Evolutionary conservation across 352 stramenopile genomes (phyloP), one percentile per base, ranked within the genome.

Genomic region (Phytophthora cryptogea): DNA sequence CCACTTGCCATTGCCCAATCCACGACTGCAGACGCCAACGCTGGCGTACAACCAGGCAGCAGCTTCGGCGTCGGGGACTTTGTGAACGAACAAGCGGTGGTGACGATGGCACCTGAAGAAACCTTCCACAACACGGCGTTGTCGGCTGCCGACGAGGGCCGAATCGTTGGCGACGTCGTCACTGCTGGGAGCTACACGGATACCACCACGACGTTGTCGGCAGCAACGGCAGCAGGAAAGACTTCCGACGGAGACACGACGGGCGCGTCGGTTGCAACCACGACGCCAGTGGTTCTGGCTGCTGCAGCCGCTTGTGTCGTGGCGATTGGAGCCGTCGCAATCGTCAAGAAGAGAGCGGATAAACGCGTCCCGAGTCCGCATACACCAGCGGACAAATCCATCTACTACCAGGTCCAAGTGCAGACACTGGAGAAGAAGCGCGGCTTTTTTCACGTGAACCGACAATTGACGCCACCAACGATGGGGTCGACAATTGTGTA

Each of bases 101-200:
- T 8, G 13, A 63, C 53, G 1, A 30, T 33, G 20, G 5, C n/a
- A 16, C 52, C 11, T 14, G 47, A 59, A 45, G 20, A 50, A 20
- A 20, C 63, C 26, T 67, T 71, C 48, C 23, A 63, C 4, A 70
- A 59, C 45, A 67, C 57, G 5, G 63, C n/a, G 13, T 26, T 63
- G 10, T 59, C 51, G 5, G 37, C 55, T 27, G 35, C 8, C 8
- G 51, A 67, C 35, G 50, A 54, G 17, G 40, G 20, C n/a, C 32
- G 41, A 11, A 49, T 63, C 33, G 44, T 60, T 4, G 54, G 54
- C 10, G 57, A 59, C 39, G 54, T 70, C 11, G 28, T 27, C 33
- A 51, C 51, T 13, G 30, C 26, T 14, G 53, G 51, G 5, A 67
- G 36, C 50, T 71, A 64, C 31, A 17, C 30, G 13, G 43, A 26